A percentile compares a stretch with the other conserved stretches of the same genome.
These are phyloP conservation scores for Sphagnum fallax DNA, from an alignment of 228 moss, liverwort and hornwort species.

Conservation along the genomic window DNA sequence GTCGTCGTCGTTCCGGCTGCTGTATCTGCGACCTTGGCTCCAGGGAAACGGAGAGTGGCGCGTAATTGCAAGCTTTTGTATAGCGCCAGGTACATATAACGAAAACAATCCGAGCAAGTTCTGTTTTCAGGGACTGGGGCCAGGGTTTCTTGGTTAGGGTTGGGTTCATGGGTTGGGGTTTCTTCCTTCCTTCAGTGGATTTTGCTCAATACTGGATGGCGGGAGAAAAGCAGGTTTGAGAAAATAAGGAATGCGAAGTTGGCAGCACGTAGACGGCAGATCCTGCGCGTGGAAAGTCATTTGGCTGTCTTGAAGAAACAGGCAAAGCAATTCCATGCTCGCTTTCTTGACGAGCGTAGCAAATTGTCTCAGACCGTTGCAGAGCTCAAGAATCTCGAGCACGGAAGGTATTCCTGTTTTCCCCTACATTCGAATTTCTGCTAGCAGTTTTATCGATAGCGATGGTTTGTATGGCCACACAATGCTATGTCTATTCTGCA, in stretches of 20 bases:
- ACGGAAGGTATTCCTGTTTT: constrained; percentile 19
- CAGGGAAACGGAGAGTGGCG: constrained; percentile 18
- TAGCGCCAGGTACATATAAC: too few species aligned
- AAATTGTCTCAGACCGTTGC: constrained; percentile 16
- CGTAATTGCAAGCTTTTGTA: neutral
- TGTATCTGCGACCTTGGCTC: neutral
- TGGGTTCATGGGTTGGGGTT: too few species aligned
- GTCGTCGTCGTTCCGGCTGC: constrained; percentile 16
- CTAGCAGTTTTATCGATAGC: neutral
- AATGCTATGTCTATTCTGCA: too few species aligned
- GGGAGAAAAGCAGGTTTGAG: constrained; percentile 25
- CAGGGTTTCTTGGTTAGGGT: too few species aligned
- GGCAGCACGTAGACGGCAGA: constrained; percentile 40
- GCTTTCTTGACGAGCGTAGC: constrained; percentile 25
- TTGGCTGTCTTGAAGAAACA: constrained; percentile 20
- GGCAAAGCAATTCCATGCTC: constrained; percentile 18
- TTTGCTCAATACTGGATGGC: too few species aligned
- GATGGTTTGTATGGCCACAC: too few species aligned
- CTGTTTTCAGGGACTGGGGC: too few species aligned
- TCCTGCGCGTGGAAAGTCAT: constrained; percentile 36
- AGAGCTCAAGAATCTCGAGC: constrained; percentile 30
- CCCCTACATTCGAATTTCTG: neutral
- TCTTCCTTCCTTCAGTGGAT: too few species aligned
- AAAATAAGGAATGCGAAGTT: constrained; percentile 39
- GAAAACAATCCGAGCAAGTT: too few species aligned